Base-by-base conservation (phyloP, 768 basidiomycete species). In the Phylloporus sp. region DNA sequence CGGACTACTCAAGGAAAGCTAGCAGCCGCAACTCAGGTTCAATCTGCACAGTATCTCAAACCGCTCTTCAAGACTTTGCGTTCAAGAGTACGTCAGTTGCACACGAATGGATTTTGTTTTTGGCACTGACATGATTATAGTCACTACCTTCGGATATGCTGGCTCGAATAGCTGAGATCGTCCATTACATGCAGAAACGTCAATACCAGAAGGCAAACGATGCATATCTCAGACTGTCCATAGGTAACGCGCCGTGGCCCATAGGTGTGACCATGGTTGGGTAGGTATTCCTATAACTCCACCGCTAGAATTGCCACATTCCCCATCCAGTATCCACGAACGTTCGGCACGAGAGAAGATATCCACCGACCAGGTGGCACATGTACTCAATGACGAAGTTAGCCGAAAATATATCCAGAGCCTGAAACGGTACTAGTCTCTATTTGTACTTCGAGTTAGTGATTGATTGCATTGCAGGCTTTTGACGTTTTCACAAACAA, bases 251-350 rank as follows among this genome's bases (percentile, higher is more conserved):
- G 0, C 94, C 96, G 3, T 99, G 96, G 96, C 96, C 96, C 2
- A 99, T 99, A 60, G 96, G 96, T 34, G 96, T 99, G 9, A 99
- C 96, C 50, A 95, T 95, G 88, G 96, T 98, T 71, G 94, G 92
- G 91, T 92, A 68, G 31, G 84, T 74, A 10, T 32, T 44, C 35
- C 23, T 33, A 13, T 20, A 18, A 11, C 13, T 1, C 22, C 21
- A 18, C 31, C 4, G 4, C 3, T 26, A 24, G 15, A 32, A 26
- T 32, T 34, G 2, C 22, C 23, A 50, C 15, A 50, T 15, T 4
- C 37, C 24, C 10, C 43, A 36, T 23, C 39, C 49, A 88, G 93
- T 71, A 96, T 98, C 46, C 96, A 99, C 70, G 96, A 96, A 67
- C 88, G 96, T 62, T 92, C 90, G 0, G 96, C 95, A 2, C 85